Evolutionary conservation across 1,139 yeast genomes (phyloP).

Genomic region (Kluyveromyces sp.): DNA sequence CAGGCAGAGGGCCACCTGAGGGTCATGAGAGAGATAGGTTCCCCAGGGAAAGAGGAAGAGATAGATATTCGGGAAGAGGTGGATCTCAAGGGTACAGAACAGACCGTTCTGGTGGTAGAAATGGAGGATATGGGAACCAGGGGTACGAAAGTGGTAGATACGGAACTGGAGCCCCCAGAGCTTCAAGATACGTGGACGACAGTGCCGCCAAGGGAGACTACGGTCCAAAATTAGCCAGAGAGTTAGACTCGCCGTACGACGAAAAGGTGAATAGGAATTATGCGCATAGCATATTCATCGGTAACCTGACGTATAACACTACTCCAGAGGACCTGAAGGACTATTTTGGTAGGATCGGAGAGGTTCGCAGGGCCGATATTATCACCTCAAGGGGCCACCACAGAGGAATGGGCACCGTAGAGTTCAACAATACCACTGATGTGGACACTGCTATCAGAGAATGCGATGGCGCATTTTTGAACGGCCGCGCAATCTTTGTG

Average conservation of each 20-base stretch:
- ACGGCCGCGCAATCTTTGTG: constrained; percentile 81
- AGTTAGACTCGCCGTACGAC: constrained; percentile 29
- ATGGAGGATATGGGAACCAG: constrained; percentile 14
- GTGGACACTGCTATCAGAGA: constrained; percentile 70
- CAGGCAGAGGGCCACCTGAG: constrained; percentile 24
- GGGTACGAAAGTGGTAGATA: constrained; percentile 14
- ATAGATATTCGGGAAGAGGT: constrained; percentile 22
- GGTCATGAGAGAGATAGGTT: constrained; percentile 20
- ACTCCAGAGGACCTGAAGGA: constrained; percentile 54
- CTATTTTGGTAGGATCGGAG: constrained; percentile 57
- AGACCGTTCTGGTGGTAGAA: constrained; percentile 12
- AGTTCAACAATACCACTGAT: constrained; percentile 59
- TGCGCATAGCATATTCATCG: constrained; percentile 63
- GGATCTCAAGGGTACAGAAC: constrained; percentile 16
- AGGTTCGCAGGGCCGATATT: constrained; percentile 78
- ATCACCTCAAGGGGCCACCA: constrained; percentile 78
- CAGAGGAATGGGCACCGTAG: constrained; percentile 92
- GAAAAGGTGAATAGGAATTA: constrained; percentile 56
- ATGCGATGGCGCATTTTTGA: constrained; percentile 58
- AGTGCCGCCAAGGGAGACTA: constrained; percentile 15
- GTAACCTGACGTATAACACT: constrained; percentile 63
- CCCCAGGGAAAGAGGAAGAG: constrained; percentile 23
- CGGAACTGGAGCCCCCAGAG: constrained; percentile 12
- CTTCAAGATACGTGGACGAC: constrained; percentile 2
- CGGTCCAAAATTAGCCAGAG: constrained; percentile 27